These are phyloP conservation scores for Fusarium udum DNA, from an alignment of 2,329 filamentous ascomycete species.

Conservation along the genomic window DNA sequence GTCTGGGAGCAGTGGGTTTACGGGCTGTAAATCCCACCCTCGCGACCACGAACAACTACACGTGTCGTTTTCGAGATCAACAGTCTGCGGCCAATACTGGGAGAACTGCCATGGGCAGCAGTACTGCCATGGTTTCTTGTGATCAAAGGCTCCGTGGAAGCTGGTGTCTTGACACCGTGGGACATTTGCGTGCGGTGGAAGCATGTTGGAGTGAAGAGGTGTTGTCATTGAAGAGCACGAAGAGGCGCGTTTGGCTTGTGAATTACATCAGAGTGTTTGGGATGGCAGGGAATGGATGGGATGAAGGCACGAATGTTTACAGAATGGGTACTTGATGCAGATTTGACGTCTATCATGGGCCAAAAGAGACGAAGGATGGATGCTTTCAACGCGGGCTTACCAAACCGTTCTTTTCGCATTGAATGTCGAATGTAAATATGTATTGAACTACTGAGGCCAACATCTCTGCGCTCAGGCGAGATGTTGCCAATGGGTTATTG, in stretches of 20 bases:
- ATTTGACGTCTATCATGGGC: constrained; percentile 43
- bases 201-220: constrained; percentile 19
- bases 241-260: constrained; percentile 21
- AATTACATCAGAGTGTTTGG: constrained; percentile 35
- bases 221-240: constrained; percentile 19
- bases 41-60: constrained; percentile 4
- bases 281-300: constrained; percentile 34
- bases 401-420: neutral
- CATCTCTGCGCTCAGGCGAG: neutral
- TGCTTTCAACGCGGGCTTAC: constrained; percentile 30
- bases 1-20: constrained; percentile 1
- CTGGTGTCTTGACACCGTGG: constrained; percentile 23
- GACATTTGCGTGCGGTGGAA: constrained; percentile 21
- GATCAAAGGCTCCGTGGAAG: constrained; percentile 19
- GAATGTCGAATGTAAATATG: neutral
- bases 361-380: constrained; percentile 43
- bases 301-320: constrained; percentile 42
- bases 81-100: neutral
- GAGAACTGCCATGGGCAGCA: neutral
- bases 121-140: constrained; percentile 21
- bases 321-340: constrained; percentile 39
- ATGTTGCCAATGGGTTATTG: neutral
- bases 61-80: neutral
- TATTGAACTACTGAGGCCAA: neutral
- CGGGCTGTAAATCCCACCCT: neutral